A percentile compares a stretch with the other conserved stretches of the same genome.
Evolutionary conservation across 768 basidiomycete species (phyloP).

Genomic region (Hirschioporus abietinus): DNA sequence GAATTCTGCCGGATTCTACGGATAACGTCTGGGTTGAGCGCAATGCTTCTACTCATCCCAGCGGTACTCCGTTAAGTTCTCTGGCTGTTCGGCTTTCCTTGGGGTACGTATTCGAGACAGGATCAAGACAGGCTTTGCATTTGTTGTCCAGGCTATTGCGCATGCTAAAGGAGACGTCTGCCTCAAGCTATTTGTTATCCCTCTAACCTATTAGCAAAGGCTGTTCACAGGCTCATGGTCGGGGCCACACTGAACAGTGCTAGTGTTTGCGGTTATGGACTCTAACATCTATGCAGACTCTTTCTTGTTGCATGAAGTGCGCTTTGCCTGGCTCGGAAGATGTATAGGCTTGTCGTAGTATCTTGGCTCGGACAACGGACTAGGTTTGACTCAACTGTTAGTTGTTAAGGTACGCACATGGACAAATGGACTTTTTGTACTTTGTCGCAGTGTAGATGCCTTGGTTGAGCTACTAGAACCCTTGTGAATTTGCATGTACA

Average conservation of each 20-base stretch:
- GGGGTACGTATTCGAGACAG: slow-evolving; percentile 4
- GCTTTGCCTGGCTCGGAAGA: slow-evolving; percentile 32
- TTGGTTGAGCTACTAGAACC: not conserved
- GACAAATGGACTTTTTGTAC: slow-evolving; percentile 28
- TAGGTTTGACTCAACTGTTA: slow-evolving; percentile 34
- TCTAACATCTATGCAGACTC: slow-evolving; percentile 31
- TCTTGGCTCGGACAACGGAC: slow-evolving; percentile 49
- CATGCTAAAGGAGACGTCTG: slow-evolving; percentile 2
- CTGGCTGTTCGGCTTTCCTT: not conserved
- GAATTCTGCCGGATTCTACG: not conserved
- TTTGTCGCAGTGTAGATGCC: slow-evolving; percentile 3
- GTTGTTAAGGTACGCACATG: slow-evolving; percentile 6
- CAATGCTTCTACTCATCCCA: not conserved
- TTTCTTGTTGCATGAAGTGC: slow-evolving; percentile 28
- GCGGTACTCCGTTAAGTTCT: not conserved
- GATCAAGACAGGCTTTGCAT: slow-evolving; percentile 3
- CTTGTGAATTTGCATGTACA: slow-evolving; percentile 25
- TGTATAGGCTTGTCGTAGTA: slow-evolving; percentile 39
- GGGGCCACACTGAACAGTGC: slow-evolving; percentile 43
- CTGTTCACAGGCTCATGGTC: slow-evolving; percentile 31
- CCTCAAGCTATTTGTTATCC: slow-evolving; percentile 19
- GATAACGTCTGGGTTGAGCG: not conserved
- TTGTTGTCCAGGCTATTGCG: not conserved
- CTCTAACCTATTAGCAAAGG: slow-evolving; percentile 37
- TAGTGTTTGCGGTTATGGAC: slow-evolving; percentile 52